phyloP scores from a whole-genome alignment of 805 yeast genomes.

The Wickerhamiella parazyma region DNA sequence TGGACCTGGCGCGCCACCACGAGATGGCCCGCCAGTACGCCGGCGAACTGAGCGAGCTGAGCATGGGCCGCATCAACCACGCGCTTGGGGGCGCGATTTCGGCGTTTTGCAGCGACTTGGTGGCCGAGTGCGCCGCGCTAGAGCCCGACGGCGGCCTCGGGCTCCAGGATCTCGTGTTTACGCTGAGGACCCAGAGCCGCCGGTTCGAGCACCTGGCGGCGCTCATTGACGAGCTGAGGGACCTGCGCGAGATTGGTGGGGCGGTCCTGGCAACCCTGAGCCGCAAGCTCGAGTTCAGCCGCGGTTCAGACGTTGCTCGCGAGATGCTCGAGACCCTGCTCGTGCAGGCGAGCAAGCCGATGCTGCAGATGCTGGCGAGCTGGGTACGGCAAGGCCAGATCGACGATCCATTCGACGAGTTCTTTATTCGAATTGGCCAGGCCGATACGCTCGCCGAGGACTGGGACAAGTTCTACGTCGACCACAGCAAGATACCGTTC shows the following conservation, averaged over 20 bases:
- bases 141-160: conserved; percentile 50
- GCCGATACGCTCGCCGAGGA: conserved; percentile 14
- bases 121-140: conserved; percentile 25
- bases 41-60: conserved; percentile 40
- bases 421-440: conserved; percentile 41
- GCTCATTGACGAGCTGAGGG: conserved; percentile 34
- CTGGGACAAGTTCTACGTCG: conserved; percentile 37
- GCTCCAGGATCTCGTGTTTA: conserved; percentile 44
- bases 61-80: conserved; percentile 62
- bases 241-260: conserved; percentile 51
- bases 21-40: conserved; percentile 45
- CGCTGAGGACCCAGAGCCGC: conserved; percentile 28
- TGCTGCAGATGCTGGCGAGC: conserved; percentile 51
- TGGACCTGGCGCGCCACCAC: conserved; percentile 50
- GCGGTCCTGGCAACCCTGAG: conserved; percentile 51
- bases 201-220: conserved; percentile 45
- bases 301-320: conserved; percentile 51
- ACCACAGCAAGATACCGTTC: conserved; percentile 52
- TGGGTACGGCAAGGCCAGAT: conserved; percentile 71
- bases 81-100: conserved; percentile 52
- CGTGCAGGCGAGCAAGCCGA: conserved; percentile 45
- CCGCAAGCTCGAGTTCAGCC: conserved; percentile 37
- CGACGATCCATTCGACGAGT: conserved; percentile 71
- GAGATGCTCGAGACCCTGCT: conserved; percentile 41
- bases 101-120: conserved; percentile 28